Base-by-base conservation (phyloP, 2,329 filamentous ascomycete genomes). In the Paracorniculantispora psalliotae region DNA sequence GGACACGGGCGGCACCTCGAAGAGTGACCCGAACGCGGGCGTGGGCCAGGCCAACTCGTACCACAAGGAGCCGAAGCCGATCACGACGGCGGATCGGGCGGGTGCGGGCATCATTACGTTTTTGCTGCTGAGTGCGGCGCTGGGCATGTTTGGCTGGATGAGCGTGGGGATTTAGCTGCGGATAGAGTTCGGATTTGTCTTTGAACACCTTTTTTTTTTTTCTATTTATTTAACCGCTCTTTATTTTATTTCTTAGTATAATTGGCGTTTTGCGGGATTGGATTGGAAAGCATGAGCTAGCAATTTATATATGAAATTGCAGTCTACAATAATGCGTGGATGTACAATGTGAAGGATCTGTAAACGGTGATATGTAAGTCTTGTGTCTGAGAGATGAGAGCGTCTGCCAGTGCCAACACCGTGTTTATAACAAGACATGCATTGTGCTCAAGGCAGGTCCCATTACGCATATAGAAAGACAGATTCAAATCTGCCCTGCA, bases 121-220 rank as follows among this genome's bases (percentile, higher is more conserved):
- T 23, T 54, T 81, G n/a, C n/a, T n/a, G n/a, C n/a, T n/a, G n/a
- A n/a, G n/a, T n/a, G n/a, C n/a, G n/a, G n/a, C n/a, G n/a, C n/a
- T n/a, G n/a, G n/a, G n/a, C n/a, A 70, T 77, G 33, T 79, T 80
- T 62, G 73, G 72, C 19, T 81, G 79, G 79, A 81, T 81, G 75
- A 79, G 77, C 62, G 62, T 75, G 25, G 76, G 75, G 2, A n/a
- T n/a, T n/a, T n/a, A n/a, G n/a, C n/a, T n/a, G n/a, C n/a, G n/a
- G n/a, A n/a, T n/a, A n/a, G n/a, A n/a, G n/a, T n/a, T n/a, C n/a
- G n/a, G n/a, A n/a, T 47, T 21, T 54, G 19, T 35, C 7, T 28
- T 37, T 54, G 49, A 30, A 48, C 43, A 17, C 25, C 59, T 26
- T 35, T 33, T 15, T 7, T 17, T 19, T 44, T 46, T 43, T 28